Evolutionary conservation across 805 yeast species (phyloP), one percentile per base, ranked within the genome.

Genomic region (Myxozyma monticola): DNA sequence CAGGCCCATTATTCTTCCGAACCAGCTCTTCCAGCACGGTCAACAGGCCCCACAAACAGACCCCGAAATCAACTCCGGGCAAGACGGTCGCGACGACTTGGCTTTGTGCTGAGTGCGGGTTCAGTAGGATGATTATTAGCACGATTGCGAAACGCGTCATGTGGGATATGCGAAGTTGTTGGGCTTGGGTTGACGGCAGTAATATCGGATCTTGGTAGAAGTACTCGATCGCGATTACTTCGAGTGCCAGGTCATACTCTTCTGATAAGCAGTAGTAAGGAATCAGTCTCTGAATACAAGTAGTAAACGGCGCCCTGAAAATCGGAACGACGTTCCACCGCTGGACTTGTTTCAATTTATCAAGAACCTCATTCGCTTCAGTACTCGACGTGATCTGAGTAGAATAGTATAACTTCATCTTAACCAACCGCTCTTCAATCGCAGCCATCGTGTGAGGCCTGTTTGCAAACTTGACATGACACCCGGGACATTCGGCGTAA

Each of bases 31-130:
- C 40, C 14, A 49, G 26, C 4, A 25, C 31, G 18, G 14, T 10
- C 6, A 44, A 20, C 22, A 49, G 33, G 5, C 45, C 45, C 49
- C 54, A 49, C 9, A 36, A 10, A 37, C 54, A 49, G 12, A 35
- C 38, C 6, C 34, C 36, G 21, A 44, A 25, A 29, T 49, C 43
- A 20, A 44, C 20, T 9, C 22, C 21, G 12, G 33, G 42, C 10
- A 35, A 8, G 10, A 17, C 41, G 30, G 20, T 24, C 21, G 37
- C 34, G 17, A 33, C 9, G 10, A 22, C 26, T 20, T 33, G 38
- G 12, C 24, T 34, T 4, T 3, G 28, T 14, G 25, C 22, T 4
- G 24, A 12, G 14, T 22, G 28, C 15, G 43, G 40, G 14, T 28
- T 28, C 10, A 25, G 9, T 26, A 43, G 26, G 15, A 33, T 8